Percentiles rank a stretch among this genome's conserved stretches.
phyloP scores from a whole-genome alignment of 768 basidiomycete species.

The Suillus lakei region DNA sequence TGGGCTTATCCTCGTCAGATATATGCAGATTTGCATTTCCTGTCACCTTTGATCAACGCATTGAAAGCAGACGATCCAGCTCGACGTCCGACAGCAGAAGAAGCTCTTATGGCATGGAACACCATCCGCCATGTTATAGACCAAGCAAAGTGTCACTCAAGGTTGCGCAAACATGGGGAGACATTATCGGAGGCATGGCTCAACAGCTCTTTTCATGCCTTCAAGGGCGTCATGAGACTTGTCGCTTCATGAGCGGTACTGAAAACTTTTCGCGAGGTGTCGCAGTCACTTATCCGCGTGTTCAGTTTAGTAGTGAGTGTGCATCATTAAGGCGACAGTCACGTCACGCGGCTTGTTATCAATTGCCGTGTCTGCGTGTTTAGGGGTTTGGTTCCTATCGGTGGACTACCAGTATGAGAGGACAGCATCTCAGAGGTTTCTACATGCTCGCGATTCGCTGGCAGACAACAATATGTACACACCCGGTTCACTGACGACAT shows the following conservation, averaged over 20 bases:
- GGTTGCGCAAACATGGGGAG: conserved; percentile 1
- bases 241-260: neutral
- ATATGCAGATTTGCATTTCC: neutral
- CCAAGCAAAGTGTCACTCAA: neutral
- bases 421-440: no score
- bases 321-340: neutral
- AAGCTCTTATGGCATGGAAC: neutral
- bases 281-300: neutral
- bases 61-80: conserved; percentile 1
- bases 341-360: neutral
- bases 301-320: neutral
- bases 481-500: no score
- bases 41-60: neutral
- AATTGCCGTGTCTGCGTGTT: neutral
- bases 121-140: neutral
- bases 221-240: neutral
- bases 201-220: neutral
- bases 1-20: neutral
- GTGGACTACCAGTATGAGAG: no score
- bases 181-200: neutral
- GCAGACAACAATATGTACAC: no score
- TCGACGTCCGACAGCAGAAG: neutral
- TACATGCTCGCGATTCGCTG: no score
- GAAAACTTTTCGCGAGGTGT: neutral
- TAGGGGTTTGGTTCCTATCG: no score